These are phyloP conservation scores for Aspergillus sojae DNA, from an alignment of 2,329 filamentous ascomycete species.

Conservation along the genomic window DNA sequence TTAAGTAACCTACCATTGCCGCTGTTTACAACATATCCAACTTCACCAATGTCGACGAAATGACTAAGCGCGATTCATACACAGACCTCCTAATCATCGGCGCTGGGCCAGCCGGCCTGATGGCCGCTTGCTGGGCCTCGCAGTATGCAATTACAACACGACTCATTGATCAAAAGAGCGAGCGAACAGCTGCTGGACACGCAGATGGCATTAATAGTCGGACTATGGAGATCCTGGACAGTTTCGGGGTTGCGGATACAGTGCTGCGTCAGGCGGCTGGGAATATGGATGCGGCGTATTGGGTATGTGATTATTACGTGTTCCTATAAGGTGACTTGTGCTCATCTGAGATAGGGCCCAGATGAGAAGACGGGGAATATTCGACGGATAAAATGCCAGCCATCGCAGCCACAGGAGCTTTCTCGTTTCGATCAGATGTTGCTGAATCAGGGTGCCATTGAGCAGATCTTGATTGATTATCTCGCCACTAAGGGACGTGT, in stretches of 20 bases:
- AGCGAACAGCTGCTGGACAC: conserved; percentile 37
- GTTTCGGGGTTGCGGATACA: conserved; percentile 60
- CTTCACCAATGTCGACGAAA: too few relatives aligned
- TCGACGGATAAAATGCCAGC: conserved; percentile 10
- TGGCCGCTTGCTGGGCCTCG: conserved; percentile 22
- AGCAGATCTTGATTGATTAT: conserved; percentile 18
- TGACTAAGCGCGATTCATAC: background rate
- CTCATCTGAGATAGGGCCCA: background rate
- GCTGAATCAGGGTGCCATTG: conserved; percentile 19
- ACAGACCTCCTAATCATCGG: background rate
- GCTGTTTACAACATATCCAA: too few relatives aligned
- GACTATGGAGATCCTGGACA: conserved; percentile 72
- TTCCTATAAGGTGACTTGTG: background rate
- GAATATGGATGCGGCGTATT: conserved; percentile 17
- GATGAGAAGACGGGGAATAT: conserved; percentile 11
- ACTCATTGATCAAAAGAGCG: conserved; percentile 24
- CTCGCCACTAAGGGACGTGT: background rate
- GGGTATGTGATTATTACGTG: conserved; percentile 6
- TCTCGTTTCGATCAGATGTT: conserved; percentile 16
- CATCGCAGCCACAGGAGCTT: background rate
- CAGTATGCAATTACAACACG: conserved; percentile 19
- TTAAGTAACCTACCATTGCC: too few relatives aligned
- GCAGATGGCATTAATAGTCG: conserved; percentile 64
- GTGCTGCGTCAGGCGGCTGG: conserved; percentile 6
- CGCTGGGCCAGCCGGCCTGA: conserved; percentile 12